Conservation (phyloP, 2,329 filamentous ascomycete species). For the Ceratocystis destructans region DNA sequence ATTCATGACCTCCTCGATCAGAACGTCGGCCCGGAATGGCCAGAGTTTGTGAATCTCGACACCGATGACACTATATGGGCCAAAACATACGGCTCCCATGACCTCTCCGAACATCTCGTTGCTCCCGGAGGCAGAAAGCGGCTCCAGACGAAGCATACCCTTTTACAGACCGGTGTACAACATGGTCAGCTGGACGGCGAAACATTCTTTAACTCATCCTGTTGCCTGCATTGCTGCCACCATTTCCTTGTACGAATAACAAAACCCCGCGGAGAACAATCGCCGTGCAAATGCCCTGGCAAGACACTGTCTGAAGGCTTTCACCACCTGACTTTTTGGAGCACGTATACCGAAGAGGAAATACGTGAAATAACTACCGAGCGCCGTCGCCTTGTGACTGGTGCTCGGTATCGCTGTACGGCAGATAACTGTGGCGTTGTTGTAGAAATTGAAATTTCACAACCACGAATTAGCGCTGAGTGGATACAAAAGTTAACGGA, state of each 20-base stretch:
- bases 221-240: slow-evolving; percentile 18
- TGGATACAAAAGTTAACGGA: slow-evolving; percentile 36
- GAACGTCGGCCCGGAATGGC: slow-evolving; percentile 19
- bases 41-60: slow-evolving; percentile 16
- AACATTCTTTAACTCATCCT: slow-evolving; percentile 12
- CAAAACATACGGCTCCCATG: slow-evolving; percentile 6
- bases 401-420: slow-evolving; percentile 19
- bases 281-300: slow-evolving; percentile 16
- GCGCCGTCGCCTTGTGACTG: slow-evolving; percentile 16
- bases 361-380: slow-evolving; percentile 12
- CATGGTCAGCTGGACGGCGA: slow-evolving; percentile 11
- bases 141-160: slow-evolving; percentile 17
- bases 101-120: slow-evolving; percentile 10
- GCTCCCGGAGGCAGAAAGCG: slow-evolving; percentile 14
- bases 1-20: slow-evolving; percentile 21
- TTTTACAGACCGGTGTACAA: slow-evolving; percentile 17
- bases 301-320: slow-evolving; percentile 16
- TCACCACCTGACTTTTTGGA: slow-evolving; percentile 16
- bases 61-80: slow-evolving; percentile 12
- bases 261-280: slow-evolving; percentile 14
- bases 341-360: slow-evolving; percentile 14
- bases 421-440: slow-evolving; percentile 16
- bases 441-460: slow-evolving; percentile 33
- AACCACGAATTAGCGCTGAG: slow-evolving; percentile 33
- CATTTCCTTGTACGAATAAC: slow-evolving; percentile 15